Evolutionary conservation across 1,139 yeast genomes (phyloP), one percentile per base, ranked within the genome.

Genomic region (Geotrichum cucujoidarum): DNA sequence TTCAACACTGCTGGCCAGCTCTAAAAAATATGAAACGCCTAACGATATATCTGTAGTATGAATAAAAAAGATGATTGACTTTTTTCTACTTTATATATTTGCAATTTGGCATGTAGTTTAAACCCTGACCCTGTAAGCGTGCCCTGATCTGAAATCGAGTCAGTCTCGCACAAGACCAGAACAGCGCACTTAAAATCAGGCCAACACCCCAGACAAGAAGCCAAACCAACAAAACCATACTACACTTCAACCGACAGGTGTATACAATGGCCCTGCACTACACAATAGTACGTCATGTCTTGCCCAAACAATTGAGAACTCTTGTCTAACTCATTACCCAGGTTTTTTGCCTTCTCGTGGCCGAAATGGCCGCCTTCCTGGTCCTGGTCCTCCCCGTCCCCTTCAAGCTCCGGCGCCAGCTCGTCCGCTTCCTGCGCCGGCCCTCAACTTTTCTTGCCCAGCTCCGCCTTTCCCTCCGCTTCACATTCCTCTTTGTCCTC

Each of bases 341-440:
- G 65, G 78, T 89, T 4, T 92, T 90, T 59, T 79, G 77, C 21
- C 72, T 92, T 43, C 75, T 92, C 55, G 78, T 85, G 49, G 58
- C 76, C 27, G 98, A 94, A 69, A 81, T 90, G 82, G 78, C 69
- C n/a, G 71, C 86, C 50, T 92, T 92, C 72, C 76, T 89, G 53
- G 64, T 86, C 36, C 77, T 94, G 59, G 88, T 95, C 13, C 69
- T 90, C 48, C 98, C 98, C 27, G 72, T 88, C 55, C 98, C 98
- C 29, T 76, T 89, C 45, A 72, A 69, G 51, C 64, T 83, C 54
- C 81, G 97, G 61, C 80, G 81, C 62, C 81, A 81, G 20, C n/a
- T n/a, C n/a, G 73, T 89, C 33, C 75, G 92, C 53, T 10, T 6
- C 27, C 25, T 73, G 87, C 40, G 78, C 77, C 24, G 94, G 95